phyloP scores from a whole-genome alignment of 192 early-diverging fungal species.

The Entophlyctis helioformis region DNA sequence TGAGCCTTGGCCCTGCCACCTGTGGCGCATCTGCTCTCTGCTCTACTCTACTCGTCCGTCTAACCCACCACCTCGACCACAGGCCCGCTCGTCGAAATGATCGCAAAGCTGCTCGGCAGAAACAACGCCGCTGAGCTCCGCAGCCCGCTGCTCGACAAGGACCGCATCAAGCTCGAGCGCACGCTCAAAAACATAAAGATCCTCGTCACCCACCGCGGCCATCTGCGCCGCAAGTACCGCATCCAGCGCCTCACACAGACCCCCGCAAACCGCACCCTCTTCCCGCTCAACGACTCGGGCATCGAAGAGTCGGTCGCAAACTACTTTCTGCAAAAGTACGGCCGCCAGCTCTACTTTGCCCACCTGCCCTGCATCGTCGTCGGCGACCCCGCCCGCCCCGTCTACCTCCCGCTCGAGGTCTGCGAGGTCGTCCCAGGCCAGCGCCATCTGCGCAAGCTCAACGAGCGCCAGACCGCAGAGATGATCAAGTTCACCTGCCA shows the following conservation, averaged over 20 bases:
- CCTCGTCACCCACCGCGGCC: conserved; percentile 41
- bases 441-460: conserved; percentile 68
- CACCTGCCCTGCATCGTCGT: conserved; percentile 69
- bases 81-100: conserved; percentile 57
- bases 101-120: conserved; percentile 49
- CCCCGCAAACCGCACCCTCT: conserved; percentile 58
- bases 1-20: background rate
- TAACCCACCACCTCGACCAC: conserved; percentile 34
- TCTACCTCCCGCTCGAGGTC: conserved; percentile 81
- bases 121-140: conserved; percentile 35
- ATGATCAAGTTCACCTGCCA: conserved; percentile 93
- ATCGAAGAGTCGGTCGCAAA: conserved; percentile 55
- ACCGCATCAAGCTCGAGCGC: conserved; percentile 32
- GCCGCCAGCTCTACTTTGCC: conserved; percentile 57
- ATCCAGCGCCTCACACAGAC: conserved; percentile 54
- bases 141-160: conserved; percentile 27
- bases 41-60: conserved; percentile 26
- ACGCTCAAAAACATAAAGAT: conserved; percentile 34
- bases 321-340: conserved; percentile 70
- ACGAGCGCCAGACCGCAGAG: conserved; percentile 77
- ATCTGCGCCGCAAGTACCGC: conserved; percentile 61
- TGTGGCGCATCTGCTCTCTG: background rate
- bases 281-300: conserved; percentile 32
- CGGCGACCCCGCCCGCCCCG: conserved; percentile 42
- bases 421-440: conserved; percentile 76